Conservation (phyloP, 306 rosid species). For the Castanea mollissima region DNA sequence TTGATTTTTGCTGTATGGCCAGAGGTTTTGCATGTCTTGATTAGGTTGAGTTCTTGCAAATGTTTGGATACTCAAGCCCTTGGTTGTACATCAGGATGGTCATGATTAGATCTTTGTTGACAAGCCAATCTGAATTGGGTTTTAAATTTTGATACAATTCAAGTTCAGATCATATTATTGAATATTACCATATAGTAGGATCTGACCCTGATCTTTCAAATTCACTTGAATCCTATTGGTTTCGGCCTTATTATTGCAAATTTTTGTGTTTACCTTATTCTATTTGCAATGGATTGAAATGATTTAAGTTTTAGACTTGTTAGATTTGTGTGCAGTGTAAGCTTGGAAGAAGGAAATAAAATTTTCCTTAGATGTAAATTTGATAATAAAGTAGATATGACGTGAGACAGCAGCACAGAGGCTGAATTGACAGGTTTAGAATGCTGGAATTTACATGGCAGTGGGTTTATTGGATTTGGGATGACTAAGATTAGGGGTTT, state of each 20-base stretch:
- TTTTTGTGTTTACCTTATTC: background rate
- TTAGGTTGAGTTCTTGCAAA: background rate
- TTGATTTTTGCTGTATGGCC: background rate
- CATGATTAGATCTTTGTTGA: background rate
- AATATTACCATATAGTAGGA: background rate
- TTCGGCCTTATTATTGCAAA: background rate
- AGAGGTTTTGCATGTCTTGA: background rate
- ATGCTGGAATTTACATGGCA: no score
- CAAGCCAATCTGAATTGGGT: background rate
- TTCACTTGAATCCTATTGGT: background rate
- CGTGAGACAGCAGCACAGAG: no score
- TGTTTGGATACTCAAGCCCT: background rate
- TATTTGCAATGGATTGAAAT: background rate
- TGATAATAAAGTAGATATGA: background rate
- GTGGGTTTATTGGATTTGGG: no score
- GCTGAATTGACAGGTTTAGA: no score
- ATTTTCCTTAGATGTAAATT: background rate
- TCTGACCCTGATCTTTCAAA: background rate
- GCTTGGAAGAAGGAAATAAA: background rate
- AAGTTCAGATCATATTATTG: background rate
- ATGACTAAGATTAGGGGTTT: no score
- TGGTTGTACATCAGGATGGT: background rate
- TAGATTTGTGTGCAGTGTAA: background rate
- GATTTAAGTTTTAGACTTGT: background rate
- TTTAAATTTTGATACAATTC: background rate